Evolutionary conservation across 2,329 filamentous ascomycete species (phyloP), one percentile per base, ranked within the genome.

Genomic region (Arthrinium phaeospermum): DNA sequence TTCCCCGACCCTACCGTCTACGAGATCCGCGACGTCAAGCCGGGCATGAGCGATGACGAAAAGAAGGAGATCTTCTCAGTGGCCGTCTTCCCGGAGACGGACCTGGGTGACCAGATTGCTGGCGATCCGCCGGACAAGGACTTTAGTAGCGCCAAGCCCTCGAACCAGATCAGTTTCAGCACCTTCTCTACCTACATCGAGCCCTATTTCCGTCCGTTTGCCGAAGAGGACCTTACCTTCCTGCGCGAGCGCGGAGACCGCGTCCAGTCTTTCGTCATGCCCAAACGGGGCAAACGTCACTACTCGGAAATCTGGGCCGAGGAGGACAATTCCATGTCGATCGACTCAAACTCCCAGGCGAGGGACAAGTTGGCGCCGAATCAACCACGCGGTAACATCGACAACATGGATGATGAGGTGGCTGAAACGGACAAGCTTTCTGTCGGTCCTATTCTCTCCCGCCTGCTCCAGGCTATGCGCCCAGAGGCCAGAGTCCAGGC

Each of bases 121-220:
- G 96, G 96, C 68, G 91, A 93, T 51, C 93, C 95, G 1, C 96
- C 96, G 1, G 95, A 98, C 82, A 95, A 94, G 81, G 96, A 99
- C 84, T 98, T 98, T 79, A 98, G 94, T 80, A 97, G 91, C 80
- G 93, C 94, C 46, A 99, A 98, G 81, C 95, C 96, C 6, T 92
- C 92, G 27, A 97, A 96, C 78, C 96, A 99, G 85, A 96, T 98
- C 81, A 95, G 93, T 80, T 96, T 96, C 75, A 93, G 91, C 72
- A 98, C 96, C 1, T 99, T 99, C 82, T 92, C 93, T n/a, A 91
- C 93, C 7, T 98, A 96, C 80, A 89, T 97, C 71, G 96, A 99
- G 75, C 94, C 95, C 0, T 98, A 94, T 83, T 96, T 98, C 75
- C 91, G 96, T 7, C 91, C 93, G 0, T 93, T 97, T 77, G 94